These are phyloP conservation scores for Phylloporus arenicola DNA, from an alignment of 768 basidiomycete genomes.

Conservation along the genomic window DNA sequence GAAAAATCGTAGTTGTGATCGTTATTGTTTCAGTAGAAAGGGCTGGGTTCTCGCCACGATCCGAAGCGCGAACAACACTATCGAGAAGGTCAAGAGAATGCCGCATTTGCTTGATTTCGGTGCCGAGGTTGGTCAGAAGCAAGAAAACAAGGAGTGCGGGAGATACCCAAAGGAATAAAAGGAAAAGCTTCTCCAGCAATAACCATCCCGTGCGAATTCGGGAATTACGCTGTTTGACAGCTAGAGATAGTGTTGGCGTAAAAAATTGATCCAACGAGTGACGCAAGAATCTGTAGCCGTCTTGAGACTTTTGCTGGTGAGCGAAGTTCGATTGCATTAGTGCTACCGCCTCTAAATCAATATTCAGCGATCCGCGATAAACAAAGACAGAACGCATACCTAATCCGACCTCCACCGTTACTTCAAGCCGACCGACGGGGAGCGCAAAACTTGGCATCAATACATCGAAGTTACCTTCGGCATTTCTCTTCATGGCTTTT, in stretches of 20 bases:
- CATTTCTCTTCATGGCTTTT: slow-evolving; percentile 31
- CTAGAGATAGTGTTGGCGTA: slow-evolving; percentile 48
- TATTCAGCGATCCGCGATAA: slow-evolving; percentile 1
- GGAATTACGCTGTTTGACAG: slow-evolving; percentile 7
- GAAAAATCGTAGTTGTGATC: slow-evolving; percentile 26
- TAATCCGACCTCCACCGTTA: slow-evolving; percentile 46
- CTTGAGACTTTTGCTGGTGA: slow-evolving; percentile 39
- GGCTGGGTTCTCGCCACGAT: slow-evolving; percentile 2
- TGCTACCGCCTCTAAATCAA: slow-evolving; percentile 40
- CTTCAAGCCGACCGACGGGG: slow-evolving; percentile 63
- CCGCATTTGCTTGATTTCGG: slow-evolving; percentile 24
- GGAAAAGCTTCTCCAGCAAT: slow-evolving; percentile 11
- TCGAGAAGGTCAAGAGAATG: slow-evolving; percentile 21
- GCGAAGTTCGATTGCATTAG: slow-evolving; percentile 49
- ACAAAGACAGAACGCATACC: slow-evolving; percentile 38
- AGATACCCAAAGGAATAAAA: slow-evolving; percentile 12
- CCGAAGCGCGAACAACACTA: slow-evolving; percentile 2
- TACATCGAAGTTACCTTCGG: slow-evolving; percentile 37
- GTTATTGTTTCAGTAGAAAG: slow-evolving; percentile 23
- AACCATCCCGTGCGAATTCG: slow-evolving; percentile 7
- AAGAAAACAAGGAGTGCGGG: slow-evolving; percentile 14
- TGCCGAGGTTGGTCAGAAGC: slow-evolving; percentile 22
- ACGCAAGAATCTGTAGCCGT: slow-evolving; percentile 48
- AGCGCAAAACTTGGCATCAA: slow-evolving; percentile 68
- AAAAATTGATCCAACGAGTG: slow-evolving; percentile 55